Percentiles rank a stretch among this genome's conserved stretches.
These are phyloP conservation scores for Candida insectalens DNA, from an alignment of 805 yeast species.

Conservation along the genomic window DNA sequence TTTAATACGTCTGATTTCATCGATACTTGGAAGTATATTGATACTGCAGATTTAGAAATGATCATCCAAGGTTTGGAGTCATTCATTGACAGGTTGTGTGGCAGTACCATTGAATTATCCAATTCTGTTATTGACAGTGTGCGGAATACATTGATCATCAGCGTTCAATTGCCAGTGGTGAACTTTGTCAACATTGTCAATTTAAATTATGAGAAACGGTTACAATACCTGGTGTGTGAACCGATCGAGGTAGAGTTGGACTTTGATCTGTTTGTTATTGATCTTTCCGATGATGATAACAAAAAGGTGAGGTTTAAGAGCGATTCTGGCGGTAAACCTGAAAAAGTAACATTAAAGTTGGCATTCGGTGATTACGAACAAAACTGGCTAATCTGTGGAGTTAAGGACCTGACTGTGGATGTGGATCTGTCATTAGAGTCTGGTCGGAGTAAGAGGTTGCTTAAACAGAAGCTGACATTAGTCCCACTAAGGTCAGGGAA, in stretches of 20 bases:
- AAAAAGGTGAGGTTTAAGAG: constrained; percentile 21
- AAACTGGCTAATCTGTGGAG: constrained; percentile 76
- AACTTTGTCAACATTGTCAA: constrained; percentile 53
- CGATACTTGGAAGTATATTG: constrained; percentile 6
- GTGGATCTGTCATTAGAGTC: constrained; percentile 9
- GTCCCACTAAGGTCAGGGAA: constrained; percentile 76
- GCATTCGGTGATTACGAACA: constrained; percentile 31
- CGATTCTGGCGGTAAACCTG: constrained; percentile 8
- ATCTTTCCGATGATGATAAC: constrained; percentile 11
- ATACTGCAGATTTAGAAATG: constrained; percentile 6
- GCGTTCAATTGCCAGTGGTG: constrained; percentile 54
- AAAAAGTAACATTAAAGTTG: constrained; percentile 13
- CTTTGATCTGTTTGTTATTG: constrained; percentile 21
- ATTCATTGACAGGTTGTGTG: constrained; percentile 6
- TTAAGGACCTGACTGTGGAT: constrained; percentile 38
- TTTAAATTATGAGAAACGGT: constrained; percentile 27
- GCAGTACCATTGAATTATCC: constrained; percentile 4
- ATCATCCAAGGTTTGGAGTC: constrained; percentile 7
- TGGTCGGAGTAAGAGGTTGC: constrained; percentile 5
- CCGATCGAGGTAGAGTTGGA: constrained; percentile 38
- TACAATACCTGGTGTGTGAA: constrained; percentile 52
- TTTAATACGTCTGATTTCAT: constrained; percentile 6
- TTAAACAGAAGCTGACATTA: constrained; percentile 33
- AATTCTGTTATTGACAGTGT: neutral
- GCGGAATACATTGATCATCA: constrained; percentile 24